A percentile compares a stretch with the other conserved stretches of the same genome.
Evolutionary conservation across 2,329 filamentous ascomycete genomes (phyloP).

Genomic region (Pseudogymnoascus sp.): DNA sequence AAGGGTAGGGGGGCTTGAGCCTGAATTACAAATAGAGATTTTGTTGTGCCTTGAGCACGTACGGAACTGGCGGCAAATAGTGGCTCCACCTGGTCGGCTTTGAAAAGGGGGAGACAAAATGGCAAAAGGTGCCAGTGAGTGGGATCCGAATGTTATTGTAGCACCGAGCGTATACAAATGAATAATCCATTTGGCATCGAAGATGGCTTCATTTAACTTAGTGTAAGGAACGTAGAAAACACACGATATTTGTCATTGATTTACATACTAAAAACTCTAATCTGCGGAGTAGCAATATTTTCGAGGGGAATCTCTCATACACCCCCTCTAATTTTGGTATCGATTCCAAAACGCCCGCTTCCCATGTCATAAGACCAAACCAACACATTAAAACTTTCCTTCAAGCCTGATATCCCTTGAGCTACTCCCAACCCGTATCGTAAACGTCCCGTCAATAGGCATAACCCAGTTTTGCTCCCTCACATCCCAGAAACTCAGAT

Average conservation of each 20-base stretch:
- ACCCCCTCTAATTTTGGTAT: not conserved
- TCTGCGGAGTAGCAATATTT: not conserved
- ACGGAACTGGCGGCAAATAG: not conserved
- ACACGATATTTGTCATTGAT: too few species aligned
- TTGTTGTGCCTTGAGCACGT: not conserved
- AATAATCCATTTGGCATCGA: not conserved
- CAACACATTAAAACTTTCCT: conserved; percentile 20
- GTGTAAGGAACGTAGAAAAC: too few species aligned
- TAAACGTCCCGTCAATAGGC: conserved; percentile 37
- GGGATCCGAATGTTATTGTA: not conserved
- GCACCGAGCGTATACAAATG: not conserved
- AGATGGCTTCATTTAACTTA: not conserved
- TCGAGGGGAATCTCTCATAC: not conserved
- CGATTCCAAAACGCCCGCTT: not conserved
- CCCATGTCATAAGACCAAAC: not conserved
- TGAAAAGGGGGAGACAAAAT: not conserved
- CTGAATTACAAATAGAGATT: not conserved
- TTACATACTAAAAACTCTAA: too few species aligned
- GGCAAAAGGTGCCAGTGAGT: not conserved
- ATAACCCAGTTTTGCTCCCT: conserved; percentile 60
- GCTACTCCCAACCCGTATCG: conserved; percentile 32
- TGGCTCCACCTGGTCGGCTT: not conserved
- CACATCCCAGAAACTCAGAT: conserved; percentile 65
- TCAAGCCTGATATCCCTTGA: conserved; percentile 28
- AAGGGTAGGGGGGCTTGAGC: not conserved